Evolutionary conservation across 257 asterid species (phyloP).

Genomic region (Osmanthus fragrans): DNA sequence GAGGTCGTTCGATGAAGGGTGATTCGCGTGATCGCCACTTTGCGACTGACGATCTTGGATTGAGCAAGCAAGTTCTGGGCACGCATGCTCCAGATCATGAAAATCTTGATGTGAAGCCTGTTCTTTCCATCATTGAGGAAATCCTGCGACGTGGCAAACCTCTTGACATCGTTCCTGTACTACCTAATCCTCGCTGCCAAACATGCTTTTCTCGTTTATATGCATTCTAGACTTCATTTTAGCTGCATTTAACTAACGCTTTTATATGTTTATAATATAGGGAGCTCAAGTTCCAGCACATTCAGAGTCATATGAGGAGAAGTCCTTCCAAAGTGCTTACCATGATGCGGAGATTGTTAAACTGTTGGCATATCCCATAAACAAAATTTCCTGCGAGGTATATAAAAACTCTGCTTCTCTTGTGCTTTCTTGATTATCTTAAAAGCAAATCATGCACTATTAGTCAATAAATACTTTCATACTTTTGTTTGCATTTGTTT

Average conservation of each 20-base stretch:
- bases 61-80: constrained; percentile 49
- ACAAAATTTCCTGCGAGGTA: constrained; percentile 70
- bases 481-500: not conserved
- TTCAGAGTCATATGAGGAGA: constrained; percentile 29
- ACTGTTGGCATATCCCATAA: constrained; percentile 65
- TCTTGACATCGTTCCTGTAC: constrained; percentile 23
- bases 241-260: not conserved
- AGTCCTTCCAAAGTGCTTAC: constrained; percentile 29
- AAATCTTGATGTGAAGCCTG: constrained; percentile 54
- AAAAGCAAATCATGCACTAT: not conserved
- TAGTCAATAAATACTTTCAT: not conserved
- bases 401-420: not conserved
- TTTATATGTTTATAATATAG: constrained; percentile 13
- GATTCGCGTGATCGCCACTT: constrained; percentile 26
- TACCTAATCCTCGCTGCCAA: not conserved
- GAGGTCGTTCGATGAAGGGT: constrained; percentile 32
- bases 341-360: constrained; percentile 49
- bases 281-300: constrained; percentile 19
- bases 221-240: not conserved
- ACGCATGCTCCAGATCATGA: constrained; percentile 58
- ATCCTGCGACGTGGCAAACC: constrained; percentile 47
- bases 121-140: constrained; percentile 57
- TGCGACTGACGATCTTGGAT: constrained; percentile 51
- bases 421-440: not conserved
- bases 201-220: no score